A percentile compares a stretch with the other conserved stretches of the same genome.
Evolutionary conservation across 2,329 filamentous ascomycete genomes (phyloP).

Genomic region (Bipolaris gigantea): DNA sequence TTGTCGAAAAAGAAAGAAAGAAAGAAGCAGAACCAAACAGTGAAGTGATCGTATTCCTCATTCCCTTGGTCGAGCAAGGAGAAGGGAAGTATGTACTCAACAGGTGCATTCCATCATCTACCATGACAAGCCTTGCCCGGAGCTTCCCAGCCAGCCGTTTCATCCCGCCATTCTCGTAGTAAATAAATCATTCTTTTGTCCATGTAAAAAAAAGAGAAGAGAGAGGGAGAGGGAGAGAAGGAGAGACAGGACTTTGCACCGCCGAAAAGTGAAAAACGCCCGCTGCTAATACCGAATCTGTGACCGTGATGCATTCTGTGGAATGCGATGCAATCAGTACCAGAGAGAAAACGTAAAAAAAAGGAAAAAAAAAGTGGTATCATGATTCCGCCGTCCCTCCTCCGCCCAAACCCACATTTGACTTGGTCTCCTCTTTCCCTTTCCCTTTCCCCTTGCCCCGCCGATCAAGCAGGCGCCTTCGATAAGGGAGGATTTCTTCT

Average conservation of each 20-base stretch:
- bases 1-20: background rate
- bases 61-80: background rate
- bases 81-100: constrained; percentile 1
- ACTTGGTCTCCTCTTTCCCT: too few relatives aligned
- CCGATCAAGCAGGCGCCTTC: background rate
- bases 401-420: background rate
- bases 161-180: background rate
- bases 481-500: background rate
- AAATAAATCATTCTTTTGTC: too few relatives aligned
- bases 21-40: background rate
- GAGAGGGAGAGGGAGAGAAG: background rate
- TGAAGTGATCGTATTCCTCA: background rate
- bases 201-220: background rate
- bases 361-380: constrained; percentile 37
- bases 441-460: background rate
- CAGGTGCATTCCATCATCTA: background rate
- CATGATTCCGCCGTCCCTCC: constrained; percentile 19
- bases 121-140: background rate
- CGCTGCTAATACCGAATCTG: background rate
- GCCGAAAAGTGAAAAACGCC: constrained; percentile 3
- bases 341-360: constrained; percentile 1
- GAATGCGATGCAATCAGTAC: background rate
- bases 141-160: too few relatives aligned
- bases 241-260: background rate
- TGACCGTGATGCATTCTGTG: constrained; percentile 7